These are phyloP conservation scores for Carex myosuroides DNA, from an alignment of 176 grass and related monocot genomes.

Conservation along the genomic window DNA sequence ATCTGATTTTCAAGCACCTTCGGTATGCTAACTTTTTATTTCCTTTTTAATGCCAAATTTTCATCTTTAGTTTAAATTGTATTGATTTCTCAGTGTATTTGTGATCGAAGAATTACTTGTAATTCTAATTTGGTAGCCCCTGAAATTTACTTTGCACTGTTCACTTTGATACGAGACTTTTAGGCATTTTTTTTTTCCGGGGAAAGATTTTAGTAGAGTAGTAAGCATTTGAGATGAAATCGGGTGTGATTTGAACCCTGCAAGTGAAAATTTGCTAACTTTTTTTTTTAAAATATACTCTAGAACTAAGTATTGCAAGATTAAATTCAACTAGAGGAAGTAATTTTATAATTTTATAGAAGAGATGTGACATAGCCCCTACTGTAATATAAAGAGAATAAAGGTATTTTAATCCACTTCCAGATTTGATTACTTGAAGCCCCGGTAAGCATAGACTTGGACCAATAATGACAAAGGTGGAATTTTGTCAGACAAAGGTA, in stretches of 20 bases:
- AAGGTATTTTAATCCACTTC: neutral
- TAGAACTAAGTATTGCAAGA: neutral
- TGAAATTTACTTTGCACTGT: neutral
- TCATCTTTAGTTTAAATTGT: neutral
- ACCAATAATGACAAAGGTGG: neutral
- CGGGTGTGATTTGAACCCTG: neutral
- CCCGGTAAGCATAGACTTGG: neutral
- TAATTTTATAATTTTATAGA: neutral
- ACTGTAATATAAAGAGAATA: neutral
- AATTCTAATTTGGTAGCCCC: neutral
- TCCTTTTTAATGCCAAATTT: neutral
- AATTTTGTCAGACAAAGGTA: neutral
- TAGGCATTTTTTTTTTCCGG: neutral
- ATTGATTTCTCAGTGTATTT: neutral
- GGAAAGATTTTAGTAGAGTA: neutral
- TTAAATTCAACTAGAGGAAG: neutral
- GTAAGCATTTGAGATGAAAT: neutral
- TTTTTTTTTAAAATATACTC: too few species aligned
- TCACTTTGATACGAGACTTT: neutral
- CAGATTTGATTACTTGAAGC: neutral
- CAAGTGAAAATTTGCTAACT: neutral
- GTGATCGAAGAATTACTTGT: neutral
- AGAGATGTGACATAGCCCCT: neutral
- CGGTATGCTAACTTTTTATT: constrained; percentile 18
- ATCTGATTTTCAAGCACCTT: constrained; percentile 93